Base-by-base conservation (phyloP, 768 basidiomycete genomes). In the Amanita inopinata region DNA sequence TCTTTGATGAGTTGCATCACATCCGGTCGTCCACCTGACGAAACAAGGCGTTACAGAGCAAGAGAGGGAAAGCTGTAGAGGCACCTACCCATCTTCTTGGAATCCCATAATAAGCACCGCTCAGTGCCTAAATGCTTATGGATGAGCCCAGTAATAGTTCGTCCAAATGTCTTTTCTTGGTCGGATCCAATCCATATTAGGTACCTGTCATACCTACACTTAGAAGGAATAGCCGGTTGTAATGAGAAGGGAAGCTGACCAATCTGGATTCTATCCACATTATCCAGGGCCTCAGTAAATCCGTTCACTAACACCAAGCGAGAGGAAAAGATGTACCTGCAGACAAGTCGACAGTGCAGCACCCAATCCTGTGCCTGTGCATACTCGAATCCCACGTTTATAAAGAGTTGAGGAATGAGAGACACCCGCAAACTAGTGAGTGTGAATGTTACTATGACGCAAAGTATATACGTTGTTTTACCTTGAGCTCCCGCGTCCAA, bases 171-270 rank as follows among this genome's bases (percentile, higher is more conserved):
- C 62, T 83, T 85, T 56, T 83, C 84, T 57, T 87, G 85, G 56
- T 86, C 80, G 33, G 84, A 86, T 31, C 84, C 76, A 53, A 85
- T 85, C 84, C 84, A 88, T 49, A 88, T 84, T 31, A 86, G 67
- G 56, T 77, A 84, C 83, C 82, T 84, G 49, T 30, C 3, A 35
- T 30, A 28, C 27, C 22, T 27, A 35, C 48, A 42, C 22, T 47
- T 18, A 25, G 23, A 10, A 23, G 6, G 9, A 24, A 47, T 40
- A 32, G 7, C 11, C 41, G 24, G 20, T 24, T 25, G 14, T 20
- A 30, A 40, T 34, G 30, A 15, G 2, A 17, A 19, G 7, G 30
- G 22, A 31, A 33, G 35, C 64, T 62, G 46, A 71, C 71, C 73
- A 74, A 46, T 71, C 52, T 23, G 70, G 69, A 49, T 61, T 72